A percentile compares a stretch with the other conserved stretches of the same genome.
These are phyloP conservation scores for Phaeosphaeriaceae sp. DNA, from an alignment of 2,329 filamentous ascomycete species.

Conservation along the genomic window DNA sequence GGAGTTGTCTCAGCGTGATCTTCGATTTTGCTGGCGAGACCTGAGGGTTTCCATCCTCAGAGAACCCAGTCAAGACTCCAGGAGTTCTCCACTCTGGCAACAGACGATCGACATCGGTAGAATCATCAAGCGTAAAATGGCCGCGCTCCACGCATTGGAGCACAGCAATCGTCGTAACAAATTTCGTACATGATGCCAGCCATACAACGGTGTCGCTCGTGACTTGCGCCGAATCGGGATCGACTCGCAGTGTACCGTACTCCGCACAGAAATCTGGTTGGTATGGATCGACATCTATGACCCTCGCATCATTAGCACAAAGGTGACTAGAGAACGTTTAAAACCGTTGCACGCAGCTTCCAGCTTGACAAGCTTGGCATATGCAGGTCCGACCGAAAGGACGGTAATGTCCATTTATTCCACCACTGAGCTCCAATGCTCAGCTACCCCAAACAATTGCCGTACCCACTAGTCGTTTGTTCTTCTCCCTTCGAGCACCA, in stretches of 20 bases:
- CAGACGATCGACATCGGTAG: slow-evolving; percentile 26
- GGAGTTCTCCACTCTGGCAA: slow-evolving; percentile 32
- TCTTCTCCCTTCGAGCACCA: neutral
- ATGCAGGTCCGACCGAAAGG: slow-evolving; percentile 1
- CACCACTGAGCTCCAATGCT: neutral
- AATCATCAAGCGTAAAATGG: slow-evolving; percentile 31
- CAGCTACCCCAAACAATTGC: neutral
- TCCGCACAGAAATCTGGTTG: slow-evolving; percentile 19
- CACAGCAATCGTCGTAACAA: slow-evolving; percentile 33
- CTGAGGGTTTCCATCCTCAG: slow-evolving; percentile 13
- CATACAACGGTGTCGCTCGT: slow-evolving; percentile 34
- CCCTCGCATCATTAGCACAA: neutral
- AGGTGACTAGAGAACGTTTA: neutral
- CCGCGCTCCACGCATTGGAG: slow-evolving; percentile 41
- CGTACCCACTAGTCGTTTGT: neutral
- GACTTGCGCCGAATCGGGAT: slow-evolving; percentile 19
- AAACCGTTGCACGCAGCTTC: neutral
- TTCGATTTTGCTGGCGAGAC: slow-evolving; percentile 23
- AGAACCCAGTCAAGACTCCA: slow-evolving; percentile 24
- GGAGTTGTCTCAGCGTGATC: slow-evolving; percentile 27
- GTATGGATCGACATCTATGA: slow-evolving; percentile 3
- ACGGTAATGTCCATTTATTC: slow-evolving; percentile 1
- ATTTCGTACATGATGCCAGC: slow-evolving; percentile 41
- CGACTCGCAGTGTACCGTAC: slow-evolving; percentile 22
- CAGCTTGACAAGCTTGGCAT: slow-evolving; percentile 12